A percentile compares a stretch with the other conserved stretches of the same genome.
Conservation (phyloP, 805 yeast genomes). For the Lipomyces mesembrius region DNA sequence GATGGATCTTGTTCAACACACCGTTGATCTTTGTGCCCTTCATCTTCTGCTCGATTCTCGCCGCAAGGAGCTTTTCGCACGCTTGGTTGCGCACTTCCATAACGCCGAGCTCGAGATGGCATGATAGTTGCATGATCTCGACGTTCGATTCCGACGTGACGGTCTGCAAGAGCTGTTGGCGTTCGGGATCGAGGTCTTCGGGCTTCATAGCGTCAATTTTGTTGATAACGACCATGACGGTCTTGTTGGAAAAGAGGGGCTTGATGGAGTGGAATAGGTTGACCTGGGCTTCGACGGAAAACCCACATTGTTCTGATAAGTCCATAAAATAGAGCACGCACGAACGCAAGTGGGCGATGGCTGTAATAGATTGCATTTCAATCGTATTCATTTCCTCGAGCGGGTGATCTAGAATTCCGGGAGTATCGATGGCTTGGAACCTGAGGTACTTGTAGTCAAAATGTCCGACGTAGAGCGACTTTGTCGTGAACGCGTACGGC, state of each 20-base stretch:
- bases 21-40: constrained; percentile 86
- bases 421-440: constrained; percentile 99
- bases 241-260: constrained; percentile 95
- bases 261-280: constrained; percentile 95
- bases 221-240: constrained; percentile 93
- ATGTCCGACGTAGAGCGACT: constrained; percentile 96
- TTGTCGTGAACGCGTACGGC: constrained; percentile 99
- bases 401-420: constrained; percentile 98
- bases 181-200: constrained; percentile 79
- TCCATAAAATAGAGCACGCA: constrained; percentile 98
- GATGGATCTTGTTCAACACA: constrained; percentile 93
- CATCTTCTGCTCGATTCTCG: constrained; percentile 95
- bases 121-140: constrained; percentile 90
- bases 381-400: constrained; percentile 99
- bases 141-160: constrained; percentile 66
- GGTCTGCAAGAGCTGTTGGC: constrained; percentile 70
- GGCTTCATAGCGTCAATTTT: constrained; percentile 88
- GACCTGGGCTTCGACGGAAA: constrained; percentile 95
- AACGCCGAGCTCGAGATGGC: constrained; percentile 91
- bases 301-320: constrained; percentile 98
- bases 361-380: constrained; percentile 99
- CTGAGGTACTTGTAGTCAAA: constrained; percentile 97
- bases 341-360: constrained; percentile 96
- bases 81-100: constrained; percentile 97
- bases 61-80: constrained; percentile 92